phyloP scores from a whole-genome alignment of 2,329 filamentous ascomycete genomes.

The Coleophoma crateriformis region DNA sequence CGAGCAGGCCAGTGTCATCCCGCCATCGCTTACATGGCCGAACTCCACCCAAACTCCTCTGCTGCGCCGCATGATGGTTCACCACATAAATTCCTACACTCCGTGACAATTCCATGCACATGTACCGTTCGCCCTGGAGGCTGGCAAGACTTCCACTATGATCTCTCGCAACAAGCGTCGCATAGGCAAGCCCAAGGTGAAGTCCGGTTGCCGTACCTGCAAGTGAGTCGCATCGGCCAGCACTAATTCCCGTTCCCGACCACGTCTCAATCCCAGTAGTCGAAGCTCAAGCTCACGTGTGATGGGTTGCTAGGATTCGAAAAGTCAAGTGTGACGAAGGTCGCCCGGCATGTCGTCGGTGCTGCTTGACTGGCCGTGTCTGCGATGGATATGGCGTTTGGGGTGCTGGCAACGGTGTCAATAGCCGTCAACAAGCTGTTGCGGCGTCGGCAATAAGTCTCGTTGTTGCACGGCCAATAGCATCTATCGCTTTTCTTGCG shows the following conservation, averaged over 20 bases:
- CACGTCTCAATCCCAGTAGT: conserved; percentile 10
- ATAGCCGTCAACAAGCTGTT: conserved; percentile 10
- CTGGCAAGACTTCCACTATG: too few species aligned
- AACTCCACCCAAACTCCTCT: too few species aligned
- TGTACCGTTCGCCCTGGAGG: too few species aligned
- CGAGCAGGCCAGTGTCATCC: not conserved
- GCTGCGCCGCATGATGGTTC: too few species aligned
- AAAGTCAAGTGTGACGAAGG: conserved; percentile 53
- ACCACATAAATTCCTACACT: too few species aligned
- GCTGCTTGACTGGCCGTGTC: conserved; percentile 30
- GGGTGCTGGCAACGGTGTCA: conserved; percentile 8
- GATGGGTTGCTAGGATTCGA: conserved; percentile 34
- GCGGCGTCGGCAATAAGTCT: conserved; percentile 20
- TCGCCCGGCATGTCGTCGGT: conserved; percentile 46
- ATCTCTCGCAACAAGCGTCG: not conserved
- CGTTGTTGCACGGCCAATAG: conserved; percentile 27
- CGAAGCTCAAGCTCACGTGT: not conserved
- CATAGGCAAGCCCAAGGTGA: conserved; percentile 26
- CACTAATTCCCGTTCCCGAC: not conserved
- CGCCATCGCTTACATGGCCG: not conserved
- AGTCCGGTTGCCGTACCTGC: conserved; percentile 36
- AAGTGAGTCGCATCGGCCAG: conserved; percentile 23
- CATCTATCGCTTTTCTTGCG: conserved; percentile 32
- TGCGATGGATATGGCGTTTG: conserved; percentile 35
- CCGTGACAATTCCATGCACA: too few species aligned